Conservation (phyloP, 1,284 basidiomycete genomes). For the Ganoderma resinaceum region DNA sequence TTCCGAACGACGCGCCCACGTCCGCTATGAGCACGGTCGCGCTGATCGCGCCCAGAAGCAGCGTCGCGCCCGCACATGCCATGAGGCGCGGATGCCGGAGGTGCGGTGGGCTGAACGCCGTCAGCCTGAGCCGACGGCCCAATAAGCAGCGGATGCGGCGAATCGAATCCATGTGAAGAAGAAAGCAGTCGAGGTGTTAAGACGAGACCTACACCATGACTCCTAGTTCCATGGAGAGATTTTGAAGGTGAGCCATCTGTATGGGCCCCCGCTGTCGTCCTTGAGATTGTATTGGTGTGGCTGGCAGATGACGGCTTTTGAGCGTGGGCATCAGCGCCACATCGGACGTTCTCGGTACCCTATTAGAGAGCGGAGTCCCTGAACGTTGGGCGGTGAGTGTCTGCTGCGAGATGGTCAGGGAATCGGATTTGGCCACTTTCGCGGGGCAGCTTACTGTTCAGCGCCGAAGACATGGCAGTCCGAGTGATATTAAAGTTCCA, state of each 20-base stretch:
- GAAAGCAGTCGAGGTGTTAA: background rate
- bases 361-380: background rate
- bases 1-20: slow-evolving; percentile 11
- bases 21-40: slow-evolving; percentile 10
- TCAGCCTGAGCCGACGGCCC: background rate
- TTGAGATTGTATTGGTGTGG: background rate
- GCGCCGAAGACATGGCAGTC: background rate
- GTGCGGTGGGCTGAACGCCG: background rate
- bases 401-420: background rate
- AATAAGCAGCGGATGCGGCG: background rate
- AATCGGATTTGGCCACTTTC: background rate
- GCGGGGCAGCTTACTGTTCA: background rate
- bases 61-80: slow-evolving; percentile 5
- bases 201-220: background rate
- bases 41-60: slow-evolving; percentile 12
- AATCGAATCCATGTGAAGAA: background rate
- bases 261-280: background rate
- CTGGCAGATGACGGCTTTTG: background rate
- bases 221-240: background rate
- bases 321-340: background rate
- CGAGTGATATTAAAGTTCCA: background rate
- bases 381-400: background rate
- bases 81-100: slow-evolving; percentile 11
- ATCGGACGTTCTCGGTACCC: background rate
- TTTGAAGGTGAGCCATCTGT: background rate